A percentile compares a stretch with the other conserved stretches of the same genome.
Evolutionary conservation across 352 stramenopile genomes (phyloP).

Genomic region (Hyaloperonospora brassicae): DNA sequence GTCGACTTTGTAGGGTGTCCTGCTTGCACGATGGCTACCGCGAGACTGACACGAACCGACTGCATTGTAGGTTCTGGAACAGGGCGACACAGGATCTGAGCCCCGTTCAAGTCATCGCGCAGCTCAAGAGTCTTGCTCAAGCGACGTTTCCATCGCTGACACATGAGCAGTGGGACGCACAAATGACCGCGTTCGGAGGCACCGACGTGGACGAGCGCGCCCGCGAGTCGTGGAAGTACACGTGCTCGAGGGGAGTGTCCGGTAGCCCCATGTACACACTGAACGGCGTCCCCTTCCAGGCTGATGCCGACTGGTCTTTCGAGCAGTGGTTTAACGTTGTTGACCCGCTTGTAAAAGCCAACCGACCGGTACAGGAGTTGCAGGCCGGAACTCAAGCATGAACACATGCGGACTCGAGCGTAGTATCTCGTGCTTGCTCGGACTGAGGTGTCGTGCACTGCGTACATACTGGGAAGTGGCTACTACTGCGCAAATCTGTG

Average conservation of each 20-base stretch:
- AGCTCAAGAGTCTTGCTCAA: constrained; percentile 53
- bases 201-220: constrained; percentile 52
- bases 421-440: constrained; percentile 30
- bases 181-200: constrained; percentile 70
- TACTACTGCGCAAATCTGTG: constrained; percentile 36
- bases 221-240: constrained; percentile 75
- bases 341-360: constrained; percentile 37
- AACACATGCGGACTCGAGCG: constrained; percentile 35
- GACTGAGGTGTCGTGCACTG: constrained; percentile 57
- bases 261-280: constrained; percentile 74
- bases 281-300: constrained; percentile 69
- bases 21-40: not conserved
- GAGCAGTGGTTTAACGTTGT: constrained; percentile 58
- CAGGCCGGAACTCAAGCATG: constrained; percentile 39
- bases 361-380: constrained; percentile 26
- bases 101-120: constrained; percentile 52
- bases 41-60: constrained; percentile 1
- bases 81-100: constrained; percentile 71
- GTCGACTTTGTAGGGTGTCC: not conserved
- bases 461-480: constrained; percentile 25
- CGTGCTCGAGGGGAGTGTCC: constrained; percentile 60
- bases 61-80: constrained; percentile 56
- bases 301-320: constrained; percentile 56
- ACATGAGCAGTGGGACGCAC: constrained; percentile 53
- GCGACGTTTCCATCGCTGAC: constrained; percentile 58